Conservation (phyloP, 2,329 filamentous ascomycete genomes). For the Lizonia empirigonia region DNA sequence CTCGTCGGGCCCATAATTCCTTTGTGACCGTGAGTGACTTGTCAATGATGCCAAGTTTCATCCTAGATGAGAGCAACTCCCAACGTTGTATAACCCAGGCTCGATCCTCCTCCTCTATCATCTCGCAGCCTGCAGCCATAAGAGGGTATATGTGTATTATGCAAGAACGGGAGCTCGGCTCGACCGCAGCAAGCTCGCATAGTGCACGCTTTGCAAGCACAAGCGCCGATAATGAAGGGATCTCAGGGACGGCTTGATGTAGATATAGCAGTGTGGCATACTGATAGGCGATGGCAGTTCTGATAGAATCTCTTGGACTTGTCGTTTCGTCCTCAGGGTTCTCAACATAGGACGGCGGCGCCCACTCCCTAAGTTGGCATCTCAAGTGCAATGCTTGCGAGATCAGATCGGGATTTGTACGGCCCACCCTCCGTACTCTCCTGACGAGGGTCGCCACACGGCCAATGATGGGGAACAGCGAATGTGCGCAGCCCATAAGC, state of each 20-base stretch:
- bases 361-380: conserved; percentile 65
- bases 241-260: conserved; percentile 71
- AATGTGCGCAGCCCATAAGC: conserved; percentile 71
- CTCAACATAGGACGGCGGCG: conserved; percentile 63
- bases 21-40: conserved; percentile 67
- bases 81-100: conserved; percentile 69
- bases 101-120: conserved; percentile 63
- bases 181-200: conserved; percentile 66
- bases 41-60: conserved; percentile 72
- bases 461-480: conserved; percentile 71
- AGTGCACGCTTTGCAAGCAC: conserved; percentile 67
- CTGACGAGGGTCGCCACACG: conserved; percentile 69
- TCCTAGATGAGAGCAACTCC: conserved; percentile 63
- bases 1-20: conserved; percentile 70
- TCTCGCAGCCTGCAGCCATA: conserved; percentile 70
- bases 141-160: conserved; percentile 75
- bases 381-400: conserved; percentile 67
- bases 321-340: conserved; percentile 67
- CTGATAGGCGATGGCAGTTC: conserved; percentile 70
- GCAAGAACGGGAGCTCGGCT: conserved; percentile 64
- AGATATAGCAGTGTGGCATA: conserved; percentile 70
- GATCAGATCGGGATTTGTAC: conserved; percentile 66
- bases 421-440: conserved; percentile 60
- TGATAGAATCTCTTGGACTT: conserved; percentile 67
- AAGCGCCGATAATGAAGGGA: conserved; percentile 63